Conservation (phyloP, 2,329 filamentous ascomycete species). For the Epichloe sp. region DNA sequence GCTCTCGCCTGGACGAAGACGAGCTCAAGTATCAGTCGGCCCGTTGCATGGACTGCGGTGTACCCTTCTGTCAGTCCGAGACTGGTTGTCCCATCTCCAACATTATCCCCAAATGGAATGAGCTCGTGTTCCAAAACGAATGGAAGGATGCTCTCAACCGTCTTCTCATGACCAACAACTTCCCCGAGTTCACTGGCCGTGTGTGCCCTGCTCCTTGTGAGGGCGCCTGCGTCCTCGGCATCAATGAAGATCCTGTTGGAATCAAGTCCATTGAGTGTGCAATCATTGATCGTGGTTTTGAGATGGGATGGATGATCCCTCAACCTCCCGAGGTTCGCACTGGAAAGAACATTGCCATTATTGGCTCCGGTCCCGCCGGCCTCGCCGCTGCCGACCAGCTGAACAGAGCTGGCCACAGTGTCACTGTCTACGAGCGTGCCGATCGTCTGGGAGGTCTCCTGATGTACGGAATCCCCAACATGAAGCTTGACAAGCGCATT, state of each 20-base stretch:
- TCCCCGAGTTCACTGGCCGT: constrained; percentile 94
- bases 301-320: constrained; percentile 96
- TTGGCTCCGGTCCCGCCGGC: constrained; percentile 86
- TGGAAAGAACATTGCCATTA: constrained; percentile 77
- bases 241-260: constrained; percentile 92
- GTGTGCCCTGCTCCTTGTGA: constrained; percentile 95
- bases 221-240: constrained; percentile 88
- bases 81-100: constrained; percentile 93
- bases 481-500: constrained; percentile 98
- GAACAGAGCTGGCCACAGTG: constrained; percentile 78
- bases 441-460: constrained; percentile 83
- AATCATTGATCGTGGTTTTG: constrained; percentile 93
- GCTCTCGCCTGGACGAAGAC: constrained; percentile 75
- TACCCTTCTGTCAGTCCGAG: constrained; percentile 95
- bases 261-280: constrained; percentile 98
- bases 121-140: constrained; percentile 60
- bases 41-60: constrained; percentile 97
- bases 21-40: constrained; percentile 95
- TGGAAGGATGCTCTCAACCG: constrained; percentile 90
- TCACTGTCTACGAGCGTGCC: constrained; percentile 86
- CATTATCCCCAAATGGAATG: constrained; percentile 96
- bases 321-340: constrained; percentile 64
- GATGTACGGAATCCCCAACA: constrained; percentile 98
- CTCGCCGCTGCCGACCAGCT: constrained; percentile 86
- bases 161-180: constrained; percentile 93